These are phyloP conservation scores for Cutaneotrichosporon dermatis DNA, from an alignment of 1,284 basidiomycete species.

Conservation along the genomic window DNA sequence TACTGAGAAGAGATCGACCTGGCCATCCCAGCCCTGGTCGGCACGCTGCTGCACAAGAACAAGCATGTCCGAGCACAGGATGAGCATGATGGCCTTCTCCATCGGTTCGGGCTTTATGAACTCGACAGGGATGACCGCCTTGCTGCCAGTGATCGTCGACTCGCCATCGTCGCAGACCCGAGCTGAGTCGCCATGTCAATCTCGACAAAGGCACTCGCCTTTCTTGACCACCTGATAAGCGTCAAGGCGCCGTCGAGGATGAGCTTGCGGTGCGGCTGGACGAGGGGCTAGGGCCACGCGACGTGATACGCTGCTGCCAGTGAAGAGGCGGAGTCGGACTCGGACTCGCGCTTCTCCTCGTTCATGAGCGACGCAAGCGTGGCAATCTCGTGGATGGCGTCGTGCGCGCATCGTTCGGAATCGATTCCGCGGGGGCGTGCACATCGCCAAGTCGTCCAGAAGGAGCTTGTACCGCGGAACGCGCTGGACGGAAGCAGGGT, in stretches of 20 bases:
- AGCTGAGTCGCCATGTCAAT: constrained; percentile 47
- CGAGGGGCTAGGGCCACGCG: constrained; percentile 91
- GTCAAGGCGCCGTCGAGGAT: constrained; percentile 81
- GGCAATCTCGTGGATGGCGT: constrained; percentile 77
- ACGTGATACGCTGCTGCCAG: constrained; percentile 85
- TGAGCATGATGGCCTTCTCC: constrained; percentile 41
- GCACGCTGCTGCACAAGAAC: constrained; percentile 75
- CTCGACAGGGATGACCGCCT: constrained; percentile 80
- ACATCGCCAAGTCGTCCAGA: constrained; percentile 77
- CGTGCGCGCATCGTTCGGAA: constrained; percentile 67
- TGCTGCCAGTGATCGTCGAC: constrained; percentile 41
- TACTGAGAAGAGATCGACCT: constrained; percentile 87
- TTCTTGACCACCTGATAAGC: constrained; percentile 85
- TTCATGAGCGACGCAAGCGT: constrained; percentile 89
- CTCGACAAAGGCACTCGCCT: constrained; percentile 74
- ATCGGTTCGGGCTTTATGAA: constrained; percentile 60
- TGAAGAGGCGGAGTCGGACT: constrained; percentile 82
- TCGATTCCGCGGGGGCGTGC: constrained; percentile 70
- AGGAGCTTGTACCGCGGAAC: constrained; percentile 92
- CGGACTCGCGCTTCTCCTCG: constrained; percentile 89
- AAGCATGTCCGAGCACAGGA: constrained; percentile 70
- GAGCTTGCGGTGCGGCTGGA: constrained; percentile 92
- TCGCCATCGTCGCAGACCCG: constrained; percentile 31
- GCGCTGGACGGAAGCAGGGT: constrained; percentile 89
- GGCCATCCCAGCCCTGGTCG: constrained; percentile 63